phyloP scores from a whole-genome alignment of 495 filamentous ascomycete genomes.

The Xylaria bambusicola region DNA sequence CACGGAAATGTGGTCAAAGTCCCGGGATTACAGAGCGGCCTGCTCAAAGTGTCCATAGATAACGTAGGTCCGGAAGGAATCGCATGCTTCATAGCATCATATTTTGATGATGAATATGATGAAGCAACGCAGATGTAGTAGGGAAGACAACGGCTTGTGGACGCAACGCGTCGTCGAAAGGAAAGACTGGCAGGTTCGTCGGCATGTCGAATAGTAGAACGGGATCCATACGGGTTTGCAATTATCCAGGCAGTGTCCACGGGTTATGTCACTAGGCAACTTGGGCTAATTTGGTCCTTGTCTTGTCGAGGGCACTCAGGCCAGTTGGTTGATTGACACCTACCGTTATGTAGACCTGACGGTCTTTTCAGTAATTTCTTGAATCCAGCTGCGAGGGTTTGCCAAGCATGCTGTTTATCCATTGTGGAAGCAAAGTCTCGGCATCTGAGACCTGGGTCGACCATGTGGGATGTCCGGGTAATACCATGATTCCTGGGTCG shows the following conservation, averaged over 20 bases:
- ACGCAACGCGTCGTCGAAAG: too few relatives aligned
- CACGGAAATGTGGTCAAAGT: neutral
- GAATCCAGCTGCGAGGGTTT: conserved; percentile 9
- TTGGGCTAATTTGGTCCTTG: conserved; percentile 4
- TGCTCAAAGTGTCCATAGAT: neutral
- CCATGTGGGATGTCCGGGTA: neutral
- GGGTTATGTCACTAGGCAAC: neutral
- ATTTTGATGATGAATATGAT: too few relatives aligned
- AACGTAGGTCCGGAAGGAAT: too few relatives aligned
- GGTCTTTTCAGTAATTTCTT: conserved; percentile 3
- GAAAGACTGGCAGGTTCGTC: too few relatives aligned
- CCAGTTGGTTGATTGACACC: conserved; percentile 4
- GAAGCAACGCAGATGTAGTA: too few relatives aligned
- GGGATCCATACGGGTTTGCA: conserved; percentile 24
- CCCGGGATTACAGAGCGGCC: conserved; percentile 8
- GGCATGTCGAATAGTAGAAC: too few relatives aligned
- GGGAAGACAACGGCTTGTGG: conserved; percentile 21
- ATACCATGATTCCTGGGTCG: conserved; percentile 11
- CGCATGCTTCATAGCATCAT: too few relatives aligned
- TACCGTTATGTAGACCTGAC: conserved; percentile 13
- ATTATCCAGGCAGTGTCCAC: conserved; percentile 6
- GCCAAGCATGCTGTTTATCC: conserved; percentile 12
- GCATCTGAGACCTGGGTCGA: conserved; percentile 9
- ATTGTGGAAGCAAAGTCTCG: neutral
- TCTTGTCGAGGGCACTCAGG: conserved; percentile 4